Conservation (phyloP, 2,329 filamentous ascomycete genomes). For the Saccharata proteae region DNA sequence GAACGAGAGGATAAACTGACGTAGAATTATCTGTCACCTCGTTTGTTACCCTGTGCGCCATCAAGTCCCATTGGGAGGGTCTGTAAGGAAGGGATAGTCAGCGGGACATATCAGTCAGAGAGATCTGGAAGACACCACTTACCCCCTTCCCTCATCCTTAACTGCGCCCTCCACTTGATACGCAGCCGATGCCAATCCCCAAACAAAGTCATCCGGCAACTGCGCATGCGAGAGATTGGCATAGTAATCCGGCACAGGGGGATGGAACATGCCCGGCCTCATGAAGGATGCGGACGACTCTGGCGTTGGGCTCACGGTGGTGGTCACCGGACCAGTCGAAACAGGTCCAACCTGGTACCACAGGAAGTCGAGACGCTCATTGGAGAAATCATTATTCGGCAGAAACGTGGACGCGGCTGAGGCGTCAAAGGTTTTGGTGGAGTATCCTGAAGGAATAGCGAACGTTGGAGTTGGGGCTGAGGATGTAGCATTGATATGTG, state of each 20-base stretch:
- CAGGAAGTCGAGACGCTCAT: slow-evolving; percentile 33
- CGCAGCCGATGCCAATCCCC: slow-evolving; percentile 29
- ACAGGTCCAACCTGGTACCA: slow-evolving; percentile 35
- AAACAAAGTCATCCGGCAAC: slow-evolving; percentile 31
- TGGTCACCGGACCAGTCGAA: slow-evolving; percentile 29
- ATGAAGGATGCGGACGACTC: slow-evolving; percentile 27
- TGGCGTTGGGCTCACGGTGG: slow-evolving; percentile 30
- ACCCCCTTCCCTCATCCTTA: slow-evolving; percentile 30
- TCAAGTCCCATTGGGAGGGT: slow-evolving; percentile 33
- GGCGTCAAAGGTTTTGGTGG: too few species aligned
- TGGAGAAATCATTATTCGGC: slow-evolving; percentile 33
- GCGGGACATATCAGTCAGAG: too few species aligned
- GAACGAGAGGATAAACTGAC: too few species aligned
- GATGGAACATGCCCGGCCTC: slow-evolving; percentile 28
- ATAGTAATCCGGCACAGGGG: slow-evolving; percentile 26
- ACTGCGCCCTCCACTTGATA: slow-evolving; percentile 34
- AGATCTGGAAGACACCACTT: too few species aligned
- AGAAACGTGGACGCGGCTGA: too few species aligned
- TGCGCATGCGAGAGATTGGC: slow-evolving; percentile 22
- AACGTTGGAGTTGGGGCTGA: too few species aligned
- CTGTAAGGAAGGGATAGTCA: too few species aligned
- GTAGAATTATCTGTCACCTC: slow-evolving; percentile 29
- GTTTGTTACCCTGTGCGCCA: slow-evolving; percentile 29
- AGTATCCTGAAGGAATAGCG: too few species aligned
- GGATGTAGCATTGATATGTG: too few species aligned